Evolutionary conservation across 2,329 filamentous ascomycete species (phyloP), one percentile per base, ranked within the genome.

Genomic region (Teratosphaeria zuluensis): DNA sequence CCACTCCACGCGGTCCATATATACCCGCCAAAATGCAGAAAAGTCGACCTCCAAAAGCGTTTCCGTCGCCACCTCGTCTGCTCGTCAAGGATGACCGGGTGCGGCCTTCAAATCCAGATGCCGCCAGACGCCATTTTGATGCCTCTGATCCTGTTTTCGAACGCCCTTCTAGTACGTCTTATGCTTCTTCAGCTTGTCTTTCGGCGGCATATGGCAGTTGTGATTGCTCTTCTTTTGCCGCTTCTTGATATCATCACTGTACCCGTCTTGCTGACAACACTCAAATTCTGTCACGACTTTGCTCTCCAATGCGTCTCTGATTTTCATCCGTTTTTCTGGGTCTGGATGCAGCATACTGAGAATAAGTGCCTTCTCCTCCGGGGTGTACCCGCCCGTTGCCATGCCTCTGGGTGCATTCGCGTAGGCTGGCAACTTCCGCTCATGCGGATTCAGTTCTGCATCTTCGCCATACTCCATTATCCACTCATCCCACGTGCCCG

Each of bases 281-380:
- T 62, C 62, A 56, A 65, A 66, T 24, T 69, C 64, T 16, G 77
- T 72, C 54, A 77, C 77, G n/a, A 77, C 74, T 61, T 66, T 65
- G 28, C 46, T 84, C 62, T 81, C 84, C 57, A 90, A 75, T 1
- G 89, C 84, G 1, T 89, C 83, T 6, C 80, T 74, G 55, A 94
- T 88, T 31, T 80, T 82, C 64, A 87, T 84, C 51, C 91, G 87
- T 69, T 84, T 84, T 7, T 76, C 73, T 0, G 91, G 89, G 64
- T 91, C 77, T 0, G 90, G 90, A 71, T 95, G 85, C 33, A 95
- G 80, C 90, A 96, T 95, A 70, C 83, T 85, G 55, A 94, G 76
- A 11, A 95, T 74, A 4, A 95, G 76, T 11, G 86, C 84, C 60
- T 87, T 85, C 58, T 92, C 78, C 2, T 84, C 82, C n/a, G 42